Conservation (phyloP, 257 asterid genomes). For the Asclepias syriaca region DNA sequence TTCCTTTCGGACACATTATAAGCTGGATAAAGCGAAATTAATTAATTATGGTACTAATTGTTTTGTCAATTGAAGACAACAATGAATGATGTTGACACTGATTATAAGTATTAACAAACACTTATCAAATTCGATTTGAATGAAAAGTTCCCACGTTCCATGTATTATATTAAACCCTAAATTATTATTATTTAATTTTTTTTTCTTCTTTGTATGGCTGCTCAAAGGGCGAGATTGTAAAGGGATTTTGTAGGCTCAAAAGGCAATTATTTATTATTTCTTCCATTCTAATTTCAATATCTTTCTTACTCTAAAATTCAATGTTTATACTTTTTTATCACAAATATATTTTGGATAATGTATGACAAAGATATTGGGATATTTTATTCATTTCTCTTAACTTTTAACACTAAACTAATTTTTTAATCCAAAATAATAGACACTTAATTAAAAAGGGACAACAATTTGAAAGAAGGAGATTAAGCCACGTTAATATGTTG, state of each 20-base stretch:
- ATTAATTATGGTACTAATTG: neutral
- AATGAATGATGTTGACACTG: neutral
- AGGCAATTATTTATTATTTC: neutral
- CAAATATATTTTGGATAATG: no score
- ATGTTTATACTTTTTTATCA: no score
- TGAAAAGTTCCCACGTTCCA: neutral
- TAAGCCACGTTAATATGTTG: no score
- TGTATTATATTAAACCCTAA: neutral
- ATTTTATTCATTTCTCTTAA: no score
- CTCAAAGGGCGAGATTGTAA: neutral
- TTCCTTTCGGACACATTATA: neutral
- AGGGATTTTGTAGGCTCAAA: neutral
- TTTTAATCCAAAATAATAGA: no score
- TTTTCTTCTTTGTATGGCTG: neutral
- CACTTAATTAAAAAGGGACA: no score
- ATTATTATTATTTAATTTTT: neutral
- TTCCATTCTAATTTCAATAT: no score
- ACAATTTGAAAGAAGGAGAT: no score
- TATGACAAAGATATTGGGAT: no score
- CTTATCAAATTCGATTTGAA: neutral
- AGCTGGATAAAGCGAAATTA: neutral
- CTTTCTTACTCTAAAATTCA: no score
- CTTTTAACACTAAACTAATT: no score
- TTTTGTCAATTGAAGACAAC: neutral
- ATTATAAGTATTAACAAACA: neutral